Evolutionary conservation across 257 asterid species (phyloP).

Genomic region (Oldenlandia corymbosa): DNA sequence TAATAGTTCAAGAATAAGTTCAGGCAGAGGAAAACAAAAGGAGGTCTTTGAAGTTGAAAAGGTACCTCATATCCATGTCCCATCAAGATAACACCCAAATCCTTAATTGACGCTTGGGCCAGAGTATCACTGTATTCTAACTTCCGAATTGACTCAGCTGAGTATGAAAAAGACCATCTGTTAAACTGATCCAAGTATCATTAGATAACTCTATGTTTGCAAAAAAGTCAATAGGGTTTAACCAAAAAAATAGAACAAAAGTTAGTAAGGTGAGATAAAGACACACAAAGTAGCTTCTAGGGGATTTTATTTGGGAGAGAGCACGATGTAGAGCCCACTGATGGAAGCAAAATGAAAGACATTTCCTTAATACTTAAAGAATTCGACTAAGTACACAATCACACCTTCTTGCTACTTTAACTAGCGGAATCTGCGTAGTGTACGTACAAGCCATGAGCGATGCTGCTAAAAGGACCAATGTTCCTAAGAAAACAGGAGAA

Average conservation of each 20-base stretch:
- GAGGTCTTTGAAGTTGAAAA: neutral
- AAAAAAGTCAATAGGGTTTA: neutral
- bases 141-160: conserved; percentile 61
- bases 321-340: too few relatives aligned
- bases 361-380: too few relatives aligned
- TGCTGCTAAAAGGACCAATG: conserved; percentile 61
- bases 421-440: conserved; percentile 75
- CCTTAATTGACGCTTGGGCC: conserved; percentile 64
- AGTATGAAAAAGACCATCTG: conserved; percentile 76
- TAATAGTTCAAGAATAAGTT: neutral
- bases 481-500: conserved; percentile 68
- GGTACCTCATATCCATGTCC: conserved; percentile 87
- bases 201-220: conserved; percentile 9
- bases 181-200: conserved; percentile 15
- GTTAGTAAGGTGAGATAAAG: too few relatives aligned
- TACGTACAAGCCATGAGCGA: conserved; percentile 89
- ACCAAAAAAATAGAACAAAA: neutral
- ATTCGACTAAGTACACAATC: conserved; percentile 26
- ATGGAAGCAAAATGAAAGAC: neutral
- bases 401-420: conserved; percentile 89
- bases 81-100: conserved; percentile 66
- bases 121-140: conserved; percentile 64
- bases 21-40: neutral
- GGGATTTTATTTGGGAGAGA: too few relatives aligned
- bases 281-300: too few relatives aligned